Evolutionary conservation across 1,284 basidiomycete genomes (phyloP), one percentile per base, ranked within the genome.

Genomic region (Ceratobasidium sp.): DNA sequence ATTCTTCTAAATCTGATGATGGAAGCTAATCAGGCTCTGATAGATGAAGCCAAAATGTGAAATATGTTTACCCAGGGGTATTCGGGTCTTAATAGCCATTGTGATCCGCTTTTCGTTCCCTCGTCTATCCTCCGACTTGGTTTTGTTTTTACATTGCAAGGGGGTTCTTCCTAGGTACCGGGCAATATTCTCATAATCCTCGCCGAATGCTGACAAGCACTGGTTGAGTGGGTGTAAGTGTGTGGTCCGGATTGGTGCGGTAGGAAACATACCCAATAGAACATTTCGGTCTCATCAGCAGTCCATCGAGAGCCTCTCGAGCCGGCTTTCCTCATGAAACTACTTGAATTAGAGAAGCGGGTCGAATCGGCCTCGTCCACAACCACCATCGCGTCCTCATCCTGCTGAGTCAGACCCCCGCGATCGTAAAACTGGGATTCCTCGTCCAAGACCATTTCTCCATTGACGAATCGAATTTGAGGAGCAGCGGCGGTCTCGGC

Each of bases 171-270:
- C 75, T 69, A 80, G 78, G 32, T 79, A 75, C 1, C 78, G 73
- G 3, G 78, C 74, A 49, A 80, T 80, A 74, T 79, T 78, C 72
- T 80, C 78, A 65, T 79, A 80, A 53, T 79, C 79, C 8, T 78
- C 79, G n/a, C 78, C 78, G 75, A 77, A 80, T 70, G 78, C 77
- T 42, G 70, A 60, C 29, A 71, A 22, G 32, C 69, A 70, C 72
- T 73, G 34, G 8, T 10, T 22, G 4, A 47, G 29, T 53, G 32
- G 38, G 35, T 47, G 13, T n/a, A n/a, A n/a, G n/a, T n/a, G n/a
- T n/a, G n/a, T n/a, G 7, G 13, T 7, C 10, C 7, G 10, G 45
- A 34, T 34, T 64, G 7, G 12, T 20, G 32, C 25, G 35, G n/a
- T 75, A 74, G 10, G 77, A 64, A 27, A 75, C 75, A 58, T 40